Evolutionary conservation across 257 asterid species (phyloP), one percentile per base, ranked within the genome.

Genomic region (Cynanchum wilfordii): DNA sequence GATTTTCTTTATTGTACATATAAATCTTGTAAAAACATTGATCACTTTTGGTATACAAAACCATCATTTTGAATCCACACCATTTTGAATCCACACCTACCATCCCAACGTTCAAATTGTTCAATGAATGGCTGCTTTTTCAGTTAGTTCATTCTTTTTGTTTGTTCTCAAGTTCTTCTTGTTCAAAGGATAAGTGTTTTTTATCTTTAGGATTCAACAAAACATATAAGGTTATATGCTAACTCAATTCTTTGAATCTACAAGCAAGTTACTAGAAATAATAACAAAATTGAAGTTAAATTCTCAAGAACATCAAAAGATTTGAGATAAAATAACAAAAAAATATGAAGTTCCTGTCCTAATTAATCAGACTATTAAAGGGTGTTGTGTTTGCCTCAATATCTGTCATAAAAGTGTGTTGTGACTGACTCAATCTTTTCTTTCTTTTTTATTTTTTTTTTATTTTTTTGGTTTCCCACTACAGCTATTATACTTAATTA

Each of bases 1-100:
- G 70, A 15, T 47, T 73, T 74, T 54, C 77, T 25, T 75, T 62
- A 51, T 40, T 85, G 93, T 87, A 87, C 73, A 89, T 80, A 42
- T 42, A 42, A 42, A 8, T 40, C 10, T 85, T 58, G 38, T 59
- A 60, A 73, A 71, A 54, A 77, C 73, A 70, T 52, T 81, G 65
- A 73, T 72, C 74, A 52, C 42, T 40, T 57, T 17, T 17, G 38
- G 84, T 69, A 77, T 74, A 75, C 78, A 73, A 74, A 55, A 42
- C 51, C 8, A 60, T 69, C 67, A 50, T 38, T 70, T 60, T 54
- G 24, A 30, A 20, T 45, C 59, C 13, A 49, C 12, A 52, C 29
- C 45, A 50, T 38, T 70, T 60, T 54, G 24, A 30, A 20, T 45
- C 59, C 13, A 49, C 12, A 52, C 29, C 45, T 70, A 7, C 47